Base-by-base conservation (phyloP, 805 yeast genomes). In the Yamadazyma kitorensis region DNA sequence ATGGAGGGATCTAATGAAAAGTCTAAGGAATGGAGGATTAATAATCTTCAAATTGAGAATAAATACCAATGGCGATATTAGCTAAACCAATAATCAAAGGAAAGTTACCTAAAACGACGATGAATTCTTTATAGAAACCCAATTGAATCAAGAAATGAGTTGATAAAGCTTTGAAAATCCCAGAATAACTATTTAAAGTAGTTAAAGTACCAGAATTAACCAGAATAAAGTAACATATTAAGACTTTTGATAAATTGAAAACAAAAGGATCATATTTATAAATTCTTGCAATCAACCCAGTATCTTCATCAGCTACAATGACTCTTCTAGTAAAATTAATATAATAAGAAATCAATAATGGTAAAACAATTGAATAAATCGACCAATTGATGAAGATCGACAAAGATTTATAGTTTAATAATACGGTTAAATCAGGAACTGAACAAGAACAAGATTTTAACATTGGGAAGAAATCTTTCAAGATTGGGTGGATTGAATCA, bases 261-360 rank as follows among this genome's bases (percentile, higher is more conserved):
- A 69, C 57, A 42, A 78, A 66, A 26, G 84, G 82, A 52, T 78
- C 85, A 53, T 52, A 68, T 31, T 49, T 55, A 51, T 65, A 64
- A 36, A 59, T 56, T 54, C 73, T 61, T 26, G 61, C 57, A 35
- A 57, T 51, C 27, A 59, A 44, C 27, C 56, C 49, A 17, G 51
- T 54, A 19, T 57, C 64, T 12, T 43, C 47, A 42, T 60, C 62
- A 34, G 56, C 48, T 17, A 51, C 55, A 31, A 61, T 53, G 24
- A 59, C 54, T 50, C 71, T 58, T 52, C 65, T 59, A 37, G 78
- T 59, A 48, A 74, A 73, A 56, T 76, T 76, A 47, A 76, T 47
- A 56, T 72, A 76, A 56, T 71, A 76, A 12, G 79, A 69, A 22
- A 57, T 45, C 25, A 61, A 20, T 39, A 59, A 51, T 24, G 82